Percentiles rank a stretch among this genome's conserved stretches.
These are phyloP conservation scores for Pyrenophora teres DNA, from an alignment of 2,329 filamentous ascomycete genomes.

Conservation along the genomic window DNA sequence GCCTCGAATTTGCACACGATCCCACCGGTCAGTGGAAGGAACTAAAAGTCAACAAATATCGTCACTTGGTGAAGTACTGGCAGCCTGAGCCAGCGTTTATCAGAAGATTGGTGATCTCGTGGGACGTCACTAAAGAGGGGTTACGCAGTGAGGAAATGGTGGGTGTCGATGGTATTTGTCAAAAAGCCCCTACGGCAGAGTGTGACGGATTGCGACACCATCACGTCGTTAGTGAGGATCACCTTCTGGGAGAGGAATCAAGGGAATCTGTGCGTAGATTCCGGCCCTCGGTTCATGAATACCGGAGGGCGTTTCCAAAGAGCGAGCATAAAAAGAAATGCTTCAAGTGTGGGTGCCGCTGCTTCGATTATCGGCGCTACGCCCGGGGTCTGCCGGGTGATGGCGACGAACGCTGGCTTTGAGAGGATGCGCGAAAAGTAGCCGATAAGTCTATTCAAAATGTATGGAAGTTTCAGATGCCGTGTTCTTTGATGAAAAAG, in stretches of 20 bases:
- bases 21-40: not conserved
- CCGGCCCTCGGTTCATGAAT: not conserved
- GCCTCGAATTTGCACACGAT: conserved; percentile 2
- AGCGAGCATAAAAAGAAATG: conserved; percentile 4
- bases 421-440: not conserved
- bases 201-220: not conserved
- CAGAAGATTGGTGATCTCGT: conserved; percentile 1
- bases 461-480: conserved; percentile 1
- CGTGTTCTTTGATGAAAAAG: not conserved
- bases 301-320: not conserved
- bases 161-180: not conserved
- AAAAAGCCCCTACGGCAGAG: not conserved
- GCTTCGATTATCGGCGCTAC: conserved; percentile 4
- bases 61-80: not conserved
- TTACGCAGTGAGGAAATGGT: conserved; percentile 3
- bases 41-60: not conserved
- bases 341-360: not conserved
- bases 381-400: conserved; percentile 3
- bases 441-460: not conserved
- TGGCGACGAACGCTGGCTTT: conserved; percentile 5
- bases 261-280: conserved; percentile 1
- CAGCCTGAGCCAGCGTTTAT: not conserved
- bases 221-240: not conserved
- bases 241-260: not conserved
- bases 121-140: conserved; percentile 4